Conservation (phyloP, 2,329 filamentous ascomycete species). For the Aureobasidium uvarum region DNA sequence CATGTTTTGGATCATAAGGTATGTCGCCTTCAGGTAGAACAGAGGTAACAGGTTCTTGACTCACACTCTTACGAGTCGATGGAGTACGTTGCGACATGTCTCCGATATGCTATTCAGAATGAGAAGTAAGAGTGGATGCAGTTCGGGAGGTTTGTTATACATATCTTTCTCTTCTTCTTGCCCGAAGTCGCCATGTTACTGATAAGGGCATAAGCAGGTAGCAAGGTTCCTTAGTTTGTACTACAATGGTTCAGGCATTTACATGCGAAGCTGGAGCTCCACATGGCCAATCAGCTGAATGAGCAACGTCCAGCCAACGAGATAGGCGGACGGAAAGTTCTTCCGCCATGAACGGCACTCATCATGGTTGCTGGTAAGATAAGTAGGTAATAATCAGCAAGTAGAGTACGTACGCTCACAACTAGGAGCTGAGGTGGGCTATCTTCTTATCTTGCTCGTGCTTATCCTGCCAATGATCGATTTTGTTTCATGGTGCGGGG, state of each 20-base stretch:
- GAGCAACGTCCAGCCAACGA: not conserved
- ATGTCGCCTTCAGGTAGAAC: slow-evolving; percentile 51
- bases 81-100: not conserved
- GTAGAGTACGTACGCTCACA: too few relatives aligned
- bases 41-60: slow-evolving; percentile 54
- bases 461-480: too few relatives aligned
- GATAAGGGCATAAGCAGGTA: not conserved
- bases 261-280: not conserved
- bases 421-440: too few relatives aligned
- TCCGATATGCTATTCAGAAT: too few relatives aligned
- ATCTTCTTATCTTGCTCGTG: too few relatives aligned
- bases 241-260: not conserved
- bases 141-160: not conserved
- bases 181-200: not conserved
- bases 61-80: slow-evolving; percentile 35
- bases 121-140: not conserved
- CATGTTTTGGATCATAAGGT: slow-evolving; percentile 47
- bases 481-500: too few relatives aligned
- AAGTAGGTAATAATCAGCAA: too few relatives aligned
- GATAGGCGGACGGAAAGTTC: slow-evolving; percentile 8
- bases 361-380: too few relatives aligned
- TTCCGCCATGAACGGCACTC: not conserved
- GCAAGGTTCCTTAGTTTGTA: not conserved
- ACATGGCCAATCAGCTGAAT: not conserved
- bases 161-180: not conserved